Evolutionary conservation across 176 grass and related monocot species (phyloP), one percentile per base, ranked within the genome.

Genomic region (Hordeum marinum): DNA sequence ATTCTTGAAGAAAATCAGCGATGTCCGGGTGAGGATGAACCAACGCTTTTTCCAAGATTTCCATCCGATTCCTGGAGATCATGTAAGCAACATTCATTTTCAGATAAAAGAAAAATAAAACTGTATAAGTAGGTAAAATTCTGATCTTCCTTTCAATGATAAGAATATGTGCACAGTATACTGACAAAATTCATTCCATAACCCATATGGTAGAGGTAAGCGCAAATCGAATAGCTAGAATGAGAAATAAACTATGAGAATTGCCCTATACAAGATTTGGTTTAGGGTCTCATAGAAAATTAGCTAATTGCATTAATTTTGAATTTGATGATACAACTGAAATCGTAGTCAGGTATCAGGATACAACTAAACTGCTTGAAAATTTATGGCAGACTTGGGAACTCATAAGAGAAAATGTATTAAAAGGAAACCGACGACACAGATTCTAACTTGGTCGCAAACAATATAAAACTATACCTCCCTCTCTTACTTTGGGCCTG

Each of bases 1-100:
- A 73, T 82, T 99, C 85, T 96, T 99, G 90, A 99, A 96, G 94
- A 99, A 99, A 88, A 99, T 90, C 68, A 99, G 71, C 20, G 97
- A 99, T 42, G 97, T 92, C 67, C 97, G 90, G 18, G 92, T 99
- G 83, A 99, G 97, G 77, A 99, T 96, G 74, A 99, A 99, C 97
- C 97, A 99, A 65, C 97, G 97, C 32, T 94, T 99, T 79, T 99
- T 99, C 97, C 97, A 99, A 82, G 92, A 96, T 88, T 99, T 99
- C 97, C 97, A 99, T 82, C 97, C 97, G 25, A 99, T 96, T 90
- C 94, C 97, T 99, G 85, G 65, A 89, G 71, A 80, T 31, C 25
- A 82, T 36, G 87, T 17, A 39, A 58, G 11, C 72, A 75, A 40
- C 32, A 13, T 68, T 57, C 67, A 27, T 72, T 79, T 58, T 75